Evolutionary conservation across 768 basidiomycete genomes (phyloP).

Genomic region (Tricholoma matsutake): DNA sequence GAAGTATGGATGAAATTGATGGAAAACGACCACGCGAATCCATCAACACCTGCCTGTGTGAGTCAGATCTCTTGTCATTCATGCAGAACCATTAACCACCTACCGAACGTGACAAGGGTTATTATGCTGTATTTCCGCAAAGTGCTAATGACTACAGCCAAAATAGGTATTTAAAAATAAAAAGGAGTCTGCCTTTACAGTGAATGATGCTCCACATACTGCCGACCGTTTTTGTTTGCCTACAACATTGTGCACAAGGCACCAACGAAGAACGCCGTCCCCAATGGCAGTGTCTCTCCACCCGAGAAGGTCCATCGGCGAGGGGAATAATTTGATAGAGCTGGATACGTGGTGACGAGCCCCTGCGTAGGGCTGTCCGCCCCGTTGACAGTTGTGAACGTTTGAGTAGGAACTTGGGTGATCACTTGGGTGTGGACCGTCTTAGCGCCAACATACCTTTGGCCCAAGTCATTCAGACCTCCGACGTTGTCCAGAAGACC

Average conservation of each 20-base stretch:
- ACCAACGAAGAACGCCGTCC: slow-evolving; percentile 13
- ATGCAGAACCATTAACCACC: too few species aligned
- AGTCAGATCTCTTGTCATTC: too few species aligned
- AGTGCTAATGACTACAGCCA: not conserved
- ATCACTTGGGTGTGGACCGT: slow-evolving; percentile 39
- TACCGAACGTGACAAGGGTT: not conserved
- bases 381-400: slow-evolving; percentile 33
- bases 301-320: slow-evolving; percentile 11
- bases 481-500: slow-evolving; percentile 45
- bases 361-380: slow-evolving; percentile 34
- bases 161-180: too few species aligned
- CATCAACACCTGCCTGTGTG: too few species aligned
- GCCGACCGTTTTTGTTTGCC: not conserved
- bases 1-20: too few species aligned
- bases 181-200: not conserved
- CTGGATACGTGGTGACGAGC: slow-evolving; percentile 34
- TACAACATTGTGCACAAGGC: slow-evolving; percentile 16
- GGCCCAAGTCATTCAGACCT: slow-evolving; percentile 41
- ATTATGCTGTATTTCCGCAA: not conserved
- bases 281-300: slow-evolving; percentile 9
- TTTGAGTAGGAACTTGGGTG: slow-evolving; percentile 22
- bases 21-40: too few species aligned
- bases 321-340: slow-evolving; percentile 17
- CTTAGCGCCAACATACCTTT: slow-evolving; percentile 44
- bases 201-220: not conserved